These are phyloP conservation scores for Anisodus tanguticus DNA, from an alignment of 257 asterid genomes.

Conservation along the genomic window DNA sequence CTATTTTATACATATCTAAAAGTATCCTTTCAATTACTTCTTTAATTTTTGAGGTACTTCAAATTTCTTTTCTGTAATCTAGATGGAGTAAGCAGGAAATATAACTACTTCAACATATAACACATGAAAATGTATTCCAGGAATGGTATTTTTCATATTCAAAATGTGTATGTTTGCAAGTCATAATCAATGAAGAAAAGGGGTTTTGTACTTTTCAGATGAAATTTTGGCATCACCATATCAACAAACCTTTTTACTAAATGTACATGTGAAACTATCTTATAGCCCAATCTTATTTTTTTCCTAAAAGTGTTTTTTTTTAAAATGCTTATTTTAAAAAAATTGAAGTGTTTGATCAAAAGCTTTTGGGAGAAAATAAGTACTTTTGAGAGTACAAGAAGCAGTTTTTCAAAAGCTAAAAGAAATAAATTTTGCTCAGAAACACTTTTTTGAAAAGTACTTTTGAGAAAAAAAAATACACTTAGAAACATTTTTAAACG, in stretches of 20 bases:
- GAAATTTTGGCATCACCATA: background rate
- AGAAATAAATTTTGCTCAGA: too few relatives aligned
- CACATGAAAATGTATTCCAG: background rate
- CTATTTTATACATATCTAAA: background rate
- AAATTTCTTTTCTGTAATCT: background rate
- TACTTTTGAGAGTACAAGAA: too few relatives aligned
- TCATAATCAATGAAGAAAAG: background rate
- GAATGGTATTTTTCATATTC: constrained; percentile 4
- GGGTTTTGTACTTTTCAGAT: background rate
- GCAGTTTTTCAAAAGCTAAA: too few relatives aligned
- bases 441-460: too few relatives aligned
- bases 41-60: background rate
- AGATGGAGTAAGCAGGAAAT: background rate
- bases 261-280: background rate
- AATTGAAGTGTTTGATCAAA: too few relatives aligned
- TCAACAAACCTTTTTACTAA: background rate
- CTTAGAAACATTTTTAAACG: too few relatives aligned
- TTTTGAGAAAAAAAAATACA: too few relatives aligned
- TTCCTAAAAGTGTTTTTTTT: too few relatives aligned
- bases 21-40: background rate
- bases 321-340: too few relatives aligned
- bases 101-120: background rate
- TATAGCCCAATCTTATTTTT: background rate
- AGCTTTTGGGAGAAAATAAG: too few relatives aligned
- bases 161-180: background rate